phyloP scores from a whole-genome alignment of 225 moss, liverwort and hornwort species.

The Sphagnum contortum region DNA sequence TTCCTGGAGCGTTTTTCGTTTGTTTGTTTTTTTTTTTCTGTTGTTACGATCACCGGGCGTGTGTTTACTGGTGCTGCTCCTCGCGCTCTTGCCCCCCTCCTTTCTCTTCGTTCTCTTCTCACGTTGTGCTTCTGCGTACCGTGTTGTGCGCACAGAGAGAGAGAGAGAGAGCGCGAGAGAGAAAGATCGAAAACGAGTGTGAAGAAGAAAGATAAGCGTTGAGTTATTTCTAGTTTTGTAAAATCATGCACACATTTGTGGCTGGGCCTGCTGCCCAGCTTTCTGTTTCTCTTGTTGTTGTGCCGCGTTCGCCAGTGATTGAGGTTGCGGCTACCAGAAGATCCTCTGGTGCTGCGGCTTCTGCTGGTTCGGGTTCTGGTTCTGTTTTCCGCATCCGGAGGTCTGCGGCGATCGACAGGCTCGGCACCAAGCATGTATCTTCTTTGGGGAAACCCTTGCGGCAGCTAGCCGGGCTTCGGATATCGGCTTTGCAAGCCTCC shows the following conservation, averaged over 20 bases:
- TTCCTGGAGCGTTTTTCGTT: no score
- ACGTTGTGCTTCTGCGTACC: no score
- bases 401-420: slow-evolving; percentile 3
- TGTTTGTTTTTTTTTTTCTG: no score
- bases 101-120: no score
- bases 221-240: no score
- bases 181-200: no score
- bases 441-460: slow-evolving; percentile 23
- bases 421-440: slow-evolving; percentile 12
- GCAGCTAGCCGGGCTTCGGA: slow-evolving; percentile 10
- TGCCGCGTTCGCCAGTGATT: neutral
- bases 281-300: neutral
- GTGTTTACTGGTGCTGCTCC: no score
- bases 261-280: neutral
- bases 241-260: slow-evolving; percentile 1
- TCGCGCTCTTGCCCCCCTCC: no score
- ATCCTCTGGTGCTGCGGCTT: neutral
- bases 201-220: no score
- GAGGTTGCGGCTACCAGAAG: neutral
- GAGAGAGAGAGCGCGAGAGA: no score
- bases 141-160: no score
- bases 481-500: slow-evolving; percentile 35
- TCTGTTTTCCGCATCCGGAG: slow-evolving; percentile 13
- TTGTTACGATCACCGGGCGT: no score
- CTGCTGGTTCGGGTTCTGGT: neutral